Evolutionary conservation across 73 alveolate species (phyloP).

Genomic region (Paramecium tetraurelia): DNA sequence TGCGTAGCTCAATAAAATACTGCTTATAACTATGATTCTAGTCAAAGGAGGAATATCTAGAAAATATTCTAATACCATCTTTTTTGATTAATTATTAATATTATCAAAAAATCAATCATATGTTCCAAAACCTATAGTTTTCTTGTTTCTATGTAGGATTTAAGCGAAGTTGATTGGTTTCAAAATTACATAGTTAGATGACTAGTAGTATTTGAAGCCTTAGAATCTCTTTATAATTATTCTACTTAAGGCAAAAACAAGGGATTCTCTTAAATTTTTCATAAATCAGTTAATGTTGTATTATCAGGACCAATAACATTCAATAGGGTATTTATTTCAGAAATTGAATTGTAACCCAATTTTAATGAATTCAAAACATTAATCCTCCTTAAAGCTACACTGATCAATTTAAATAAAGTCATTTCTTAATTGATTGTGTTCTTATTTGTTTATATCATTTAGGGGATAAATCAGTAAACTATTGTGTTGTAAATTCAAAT

Average conservation of each 20-base stretch:
- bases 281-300: neutral
- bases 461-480: neutral
- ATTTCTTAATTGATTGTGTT: neutral
- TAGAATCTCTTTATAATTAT: neutral
- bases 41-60: constrained; percentile 27
- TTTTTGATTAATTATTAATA: neutral
- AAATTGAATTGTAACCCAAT: neutral
- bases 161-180: neutral
- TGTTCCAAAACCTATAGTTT: constrained; percentile 9
- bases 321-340: neutral
- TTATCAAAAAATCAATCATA: neutral
- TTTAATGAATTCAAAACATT: neutral
- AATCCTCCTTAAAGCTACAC: neutral
- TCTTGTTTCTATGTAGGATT: neutral
- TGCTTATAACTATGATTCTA: neutral
- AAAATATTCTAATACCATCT: neutral
- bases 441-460: neutral
- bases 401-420: neutral
- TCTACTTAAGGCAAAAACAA: neutral
- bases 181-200: neutral
- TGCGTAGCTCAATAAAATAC: neutral
- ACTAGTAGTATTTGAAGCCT: neutral
- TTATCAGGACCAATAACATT: constrained; percentile 37
- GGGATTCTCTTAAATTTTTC: neutral
- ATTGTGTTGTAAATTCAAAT: neutral